Percentiles rank a stretch among this genome's conserved stretches.
phyloP scores from a whole-genome alignment of 192 early-diverging fungal species.

The Linnemannia schmuckeri region DNA sequence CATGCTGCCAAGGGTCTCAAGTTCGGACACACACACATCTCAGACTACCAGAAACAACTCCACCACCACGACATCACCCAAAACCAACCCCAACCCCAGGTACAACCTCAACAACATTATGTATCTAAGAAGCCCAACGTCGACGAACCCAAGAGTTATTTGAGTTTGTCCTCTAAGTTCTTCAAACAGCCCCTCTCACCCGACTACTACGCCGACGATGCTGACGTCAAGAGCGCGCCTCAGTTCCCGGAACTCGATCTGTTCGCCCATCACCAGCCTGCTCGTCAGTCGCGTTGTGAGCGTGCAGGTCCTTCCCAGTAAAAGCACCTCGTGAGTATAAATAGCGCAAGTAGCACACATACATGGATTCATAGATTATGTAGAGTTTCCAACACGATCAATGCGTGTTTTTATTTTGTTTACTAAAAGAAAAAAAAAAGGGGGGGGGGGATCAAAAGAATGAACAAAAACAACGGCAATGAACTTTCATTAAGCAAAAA shows the following conservation, averaged over 20 bases:
- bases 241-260: not conserved
- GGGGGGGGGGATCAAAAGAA: too few relatives aligned
- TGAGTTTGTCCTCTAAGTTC: not conserved
- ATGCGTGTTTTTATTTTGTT: too few relatives aligned
- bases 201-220: not conserved
- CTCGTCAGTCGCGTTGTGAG: not conserved
- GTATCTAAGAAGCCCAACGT: too few relatives aligned
- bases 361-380: not conserved
- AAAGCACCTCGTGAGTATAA: not conserved
- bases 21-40: too few relatives aligned
- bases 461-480: not conserved
- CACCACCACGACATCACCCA: too few relatives aligned
- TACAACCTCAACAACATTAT: not conserved
- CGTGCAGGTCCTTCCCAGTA: not conserved
- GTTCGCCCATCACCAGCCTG: not conserved
- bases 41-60: too few relatives aligned
- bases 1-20: too few relatives aligned
- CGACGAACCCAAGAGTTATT: not conserved
- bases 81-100: too few relatives aligned
- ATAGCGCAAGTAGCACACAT: not conserved
- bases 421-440: too few relatives aligned
- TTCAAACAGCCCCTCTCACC: not conserved
- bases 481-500: not conserved
- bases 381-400: not conserved
- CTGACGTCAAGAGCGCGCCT: not conserved